phyloP scores from a whole-genome alignment of 352 stramenopile species.

The Aphanomyces astaci region DNA sequence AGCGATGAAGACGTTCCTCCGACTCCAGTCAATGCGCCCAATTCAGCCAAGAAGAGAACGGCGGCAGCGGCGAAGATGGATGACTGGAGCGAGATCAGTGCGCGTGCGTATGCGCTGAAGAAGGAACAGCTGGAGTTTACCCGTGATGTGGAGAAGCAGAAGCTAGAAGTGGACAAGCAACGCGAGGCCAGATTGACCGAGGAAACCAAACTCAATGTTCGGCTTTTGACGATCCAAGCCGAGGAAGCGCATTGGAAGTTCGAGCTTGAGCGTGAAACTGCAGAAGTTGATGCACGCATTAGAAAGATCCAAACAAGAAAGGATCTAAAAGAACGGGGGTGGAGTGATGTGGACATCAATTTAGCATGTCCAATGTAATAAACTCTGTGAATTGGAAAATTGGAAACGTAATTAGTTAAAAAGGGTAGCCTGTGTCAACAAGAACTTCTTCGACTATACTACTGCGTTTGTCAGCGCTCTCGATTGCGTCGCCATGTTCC shows the following conservation, averaged over 20 bases:
- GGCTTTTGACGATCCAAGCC: neutral
- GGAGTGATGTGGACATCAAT: neutral
- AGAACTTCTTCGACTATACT: neutral
- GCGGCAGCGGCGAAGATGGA: neutral
- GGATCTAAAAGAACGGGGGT: neutral
- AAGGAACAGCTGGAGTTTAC: neutral
- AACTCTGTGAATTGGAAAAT: neutral
- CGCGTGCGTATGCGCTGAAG: neutral
- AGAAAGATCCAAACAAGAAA: neutral
- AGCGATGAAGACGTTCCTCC: neutral
- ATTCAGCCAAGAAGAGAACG: neutral
- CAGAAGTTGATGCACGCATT: neutral
- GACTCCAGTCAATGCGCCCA: neutral
- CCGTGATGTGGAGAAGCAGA: neutral
- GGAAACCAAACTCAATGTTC: neutral
- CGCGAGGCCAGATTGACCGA: neutral
- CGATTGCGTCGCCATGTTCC: neutral
- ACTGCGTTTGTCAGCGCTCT: neutral
- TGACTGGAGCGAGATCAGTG: neutral
- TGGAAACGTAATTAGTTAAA: neutral
- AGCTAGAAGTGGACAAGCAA: neutral
- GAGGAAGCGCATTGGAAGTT: constrained; percentile 1
- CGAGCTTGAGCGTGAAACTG: neutral
- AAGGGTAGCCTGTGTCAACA: neutral
- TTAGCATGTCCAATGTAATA: neutral